phyloP scores from a whole-genome alignment of 768 basidiomycete genomes.

The Tylopilus cervinicoccineus region DNA sequence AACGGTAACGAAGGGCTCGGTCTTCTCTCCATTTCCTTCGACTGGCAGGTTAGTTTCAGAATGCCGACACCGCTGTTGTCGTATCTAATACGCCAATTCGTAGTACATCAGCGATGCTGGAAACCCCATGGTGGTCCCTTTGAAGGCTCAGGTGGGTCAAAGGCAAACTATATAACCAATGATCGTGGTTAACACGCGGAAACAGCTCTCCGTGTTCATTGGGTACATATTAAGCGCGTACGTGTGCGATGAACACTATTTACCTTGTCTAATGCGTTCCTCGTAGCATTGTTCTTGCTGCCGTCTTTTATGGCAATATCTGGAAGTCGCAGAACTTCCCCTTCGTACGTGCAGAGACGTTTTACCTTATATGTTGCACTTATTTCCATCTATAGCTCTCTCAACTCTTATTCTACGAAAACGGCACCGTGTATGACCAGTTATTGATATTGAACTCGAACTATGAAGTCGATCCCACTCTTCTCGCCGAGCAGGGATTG shows the following conservation, averaged over 20 bases:
- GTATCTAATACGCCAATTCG: not conserved
- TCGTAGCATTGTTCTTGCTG: conserved; percentile 30
- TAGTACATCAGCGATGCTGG: conserved; percentile 24
- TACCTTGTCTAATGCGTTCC: not conserved
- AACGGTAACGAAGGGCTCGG: conserved; percentile 62
- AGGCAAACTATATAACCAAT: not conserved
- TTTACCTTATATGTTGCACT: not conserved
- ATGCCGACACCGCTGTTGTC: not conserved
- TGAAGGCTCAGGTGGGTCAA: conserved; percentile 41
- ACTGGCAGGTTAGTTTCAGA: conserved; percentile 49
- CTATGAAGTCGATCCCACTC: conserved; percentile 46
- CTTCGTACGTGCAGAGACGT: conserved; percentile 39
- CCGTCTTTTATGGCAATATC: conserved; percentile 43
- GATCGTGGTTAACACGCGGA: not conserved
- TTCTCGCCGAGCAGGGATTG: conserved; percentile 41
- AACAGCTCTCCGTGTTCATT: conserved; percentile 41
- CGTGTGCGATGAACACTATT: conserved; percentile 6
- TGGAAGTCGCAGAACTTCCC: conserved; percentile 61
- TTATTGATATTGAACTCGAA: conserved; percentile 48
- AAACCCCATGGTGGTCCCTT: conserved; percentile 51
- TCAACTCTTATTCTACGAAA: conserved; percentile 47
- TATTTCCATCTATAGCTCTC: conserved; percentile 33
- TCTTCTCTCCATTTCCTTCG: conserved; percentile 53
- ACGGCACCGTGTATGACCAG: conserved; percentile 52
- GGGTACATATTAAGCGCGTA: conserved; percentile 53